phyloP scores from a whole-genome alignment of 306 rosid species.

The Fagus crenata region DNA sequence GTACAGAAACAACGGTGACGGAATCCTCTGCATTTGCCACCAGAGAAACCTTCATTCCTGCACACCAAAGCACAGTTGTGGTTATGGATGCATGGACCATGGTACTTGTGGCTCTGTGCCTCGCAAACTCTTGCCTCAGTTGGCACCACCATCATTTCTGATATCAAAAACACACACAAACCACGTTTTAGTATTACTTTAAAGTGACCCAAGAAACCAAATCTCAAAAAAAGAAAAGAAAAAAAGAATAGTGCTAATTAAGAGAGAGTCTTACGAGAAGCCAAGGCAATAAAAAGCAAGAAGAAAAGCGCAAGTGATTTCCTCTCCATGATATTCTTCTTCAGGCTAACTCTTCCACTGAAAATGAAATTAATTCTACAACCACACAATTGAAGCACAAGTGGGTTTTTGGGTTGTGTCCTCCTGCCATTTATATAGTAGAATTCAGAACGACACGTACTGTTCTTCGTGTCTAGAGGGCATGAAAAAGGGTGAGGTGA shows the following conservation, averaged over 20 bases:
- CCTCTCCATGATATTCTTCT: constrained; percentile 20
- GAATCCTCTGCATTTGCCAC: constrained; percentile 47
- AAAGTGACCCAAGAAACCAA: neutral
- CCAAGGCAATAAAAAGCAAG: constrained; percentile 34
- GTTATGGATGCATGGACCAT: constrained; percentile 30
- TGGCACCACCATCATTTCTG: constrained; percentile 32
- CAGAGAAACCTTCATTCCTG: constrained; percentile 49
- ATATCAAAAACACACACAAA: neutral
- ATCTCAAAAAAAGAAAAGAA: neutral
- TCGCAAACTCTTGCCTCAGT: constrained; percentile 46
- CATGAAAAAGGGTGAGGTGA: too few species aligned
- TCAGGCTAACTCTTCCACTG: neutral
- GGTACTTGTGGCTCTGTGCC: constrained; percentile 40
- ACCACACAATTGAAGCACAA: too few species aligned
- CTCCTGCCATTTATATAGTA: too few species aligned
- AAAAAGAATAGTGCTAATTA: neutral
- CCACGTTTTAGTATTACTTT: neutral
- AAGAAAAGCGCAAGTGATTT: constrained; percentile 29
- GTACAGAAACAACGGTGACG: constrained; percentile 57
- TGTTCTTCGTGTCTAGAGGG: too few species aligned
- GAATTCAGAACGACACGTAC: too few species aligned
- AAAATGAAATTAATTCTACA: neutral
- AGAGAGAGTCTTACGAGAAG: constrained; percentile 32
- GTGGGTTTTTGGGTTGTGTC: too few species aligned
- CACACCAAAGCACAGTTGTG: constrained; percentile 47